A percentile compares a stretch with the other conserved stretches of the same genome.
phyloP scores from a whole-genome alignment of 306 rosid species.

The Notholithocarpus densiflorus region DNA sequence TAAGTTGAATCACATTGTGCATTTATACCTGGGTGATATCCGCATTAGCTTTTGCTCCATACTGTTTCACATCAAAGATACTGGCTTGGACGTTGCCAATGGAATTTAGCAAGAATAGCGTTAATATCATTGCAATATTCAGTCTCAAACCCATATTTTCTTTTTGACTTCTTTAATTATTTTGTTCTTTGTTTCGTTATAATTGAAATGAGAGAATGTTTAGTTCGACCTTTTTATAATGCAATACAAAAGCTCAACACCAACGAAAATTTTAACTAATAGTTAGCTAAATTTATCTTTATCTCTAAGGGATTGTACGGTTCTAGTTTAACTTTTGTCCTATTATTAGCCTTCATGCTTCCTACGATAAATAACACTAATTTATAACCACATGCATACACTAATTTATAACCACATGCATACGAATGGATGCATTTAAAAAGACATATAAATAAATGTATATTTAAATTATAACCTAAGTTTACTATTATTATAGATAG shows the following conservation, averaged over 20 bases:
- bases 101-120: neutral
- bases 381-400: no score
- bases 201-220: no score
- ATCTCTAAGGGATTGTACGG: neutral
- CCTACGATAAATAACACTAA: neutral
- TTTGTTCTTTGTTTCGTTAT: no score
- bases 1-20: neutral
- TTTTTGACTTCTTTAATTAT: neutral
- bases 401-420: no score
- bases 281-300: neutral
- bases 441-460: no score
- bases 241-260: neutral
- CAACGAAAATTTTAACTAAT: neutral
- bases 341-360: neutral
- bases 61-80: slow-evolving; percentile 4
- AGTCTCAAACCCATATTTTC: slow-evolving; percentile 11
- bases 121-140: neutral
- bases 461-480: no score
- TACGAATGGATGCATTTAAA: no score
- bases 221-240: neutral
- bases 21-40: slow-evolving; percentile 23
- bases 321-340: neutral
- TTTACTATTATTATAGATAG: no score
- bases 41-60: slow-evolving; percentile 12
- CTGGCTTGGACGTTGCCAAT: neutral